Evolutionary conservation across 805 yeast species (phyloP).

Genomic region (Helenozyma baotianmanensis): DNA sequence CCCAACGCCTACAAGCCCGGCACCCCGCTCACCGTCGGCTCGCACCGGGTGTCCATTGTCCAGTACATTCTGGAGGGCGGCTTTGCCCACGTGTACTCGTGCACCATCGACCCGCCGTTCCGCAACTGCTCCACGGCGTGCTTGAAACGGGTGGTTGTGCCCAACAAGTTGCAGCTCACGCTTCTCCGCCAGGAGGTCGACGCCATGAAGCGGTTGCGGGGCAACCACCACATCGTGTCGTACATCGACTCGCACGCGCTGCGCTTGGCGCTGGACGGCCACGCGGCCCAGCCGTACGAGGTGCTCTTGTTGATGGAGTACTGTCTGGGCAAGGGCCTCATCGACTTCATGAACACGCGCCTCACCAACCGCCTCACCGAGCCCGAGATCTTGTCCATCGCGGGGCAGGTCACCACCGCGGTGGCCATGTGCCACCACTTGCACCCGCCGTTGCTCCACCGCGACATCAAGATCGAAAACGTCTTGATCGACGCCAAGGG

Average conservation of each 20-base stretch:
- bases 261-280: slow-evolving; percentile 35
- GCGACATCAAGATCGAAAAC: slow-evolving; percentile 82
- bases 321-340: slow-evolving; percentile 69
- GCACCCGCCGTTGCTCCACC: slow-evolving; percentile 64
- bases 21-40: slow-evolving; percentile 74
- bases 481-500: slow-evolving; percentile 59
- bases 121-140: slow-evolving; percentile 62
- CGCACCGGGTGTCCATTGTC: slow-evolving; percentile 65
- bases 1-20: slow-evolving; percentile 69
- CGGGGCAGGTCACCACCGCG: slow-evolving; percentile 68
- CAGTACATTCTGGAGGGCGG: slow-evolving; percentile 87
- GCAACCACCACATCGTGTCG: slow-evolving; percentile 75
- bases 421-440: slow-evolving; percentile 76
- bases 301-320: slow-evolving; percentile 79
- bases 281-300: slow-evolving; percentile 53
- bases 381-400: slow-evolving; percentile 60
- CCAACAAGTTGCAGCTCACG: slow-evolving; percentile 79
- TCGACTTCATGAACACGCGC: slow-evolving; percentile 75
- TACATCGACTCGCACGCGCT: slow-evolving; percentile 96
- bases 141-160: slow-evolving; percentile 91
- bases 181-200: slow-evolving; percentile 91
- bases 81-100: slow-evolving; percentile 90
- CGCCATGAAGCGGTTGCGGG: slow-evolving; percentile 86
- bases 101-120: slow-evolving; percentile 59
- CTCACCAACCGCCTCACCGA: slow-evolving; percentile 63